Percentiles rank a stretch among this genome's conserved stretches.
Evolutionary conservation across 2,329 filamentous ascomycete species (phyloP).

Genomic region (Aspergillus sergii): DNA sequence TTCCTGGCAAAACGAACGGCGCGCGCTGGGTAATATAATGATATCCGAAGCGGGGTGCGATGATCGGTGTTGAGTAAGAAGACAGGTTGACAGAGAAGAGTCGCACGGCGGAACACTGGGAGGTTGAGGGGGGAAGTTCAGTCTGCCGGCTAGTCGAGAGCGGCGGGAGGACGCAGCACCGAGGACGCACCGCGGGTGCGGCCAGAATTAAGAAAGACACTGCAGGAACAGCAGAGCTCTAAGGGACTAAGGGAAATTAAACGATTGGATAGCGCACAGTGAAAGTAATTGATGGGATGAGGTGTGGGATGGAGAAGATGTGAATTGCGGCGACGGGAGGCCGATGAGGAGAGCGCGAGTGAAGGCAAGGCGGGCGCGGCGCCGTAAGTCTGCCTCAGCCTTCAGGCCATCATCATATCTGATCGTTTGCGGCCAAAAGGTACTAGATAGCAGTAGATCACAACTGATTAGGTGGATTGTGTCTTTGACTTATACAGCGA

Average conservation of each 20-base stretch:
- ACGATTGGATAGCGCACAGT: constrained; percentile 13
- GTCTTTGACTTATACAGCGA: background rate
- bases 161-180: constrained; percentile 22
- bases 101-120: constrained; percentile 26
- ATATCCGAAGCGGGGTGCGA: constrained; percentile 20
- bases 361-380: constrained; percentile 6
- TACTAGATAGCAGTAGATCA: background rate
- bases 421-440: constrained; percentile 24
- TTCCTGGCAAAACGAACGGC: constrained; percentile 38
- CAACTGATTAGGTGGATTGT: background rate
- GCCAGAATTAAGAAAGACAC: constrained; percentile 9
- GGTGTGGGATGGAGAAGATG: constrained; percentile 8
- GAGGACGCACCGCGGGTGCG: constrained; percentile 21
- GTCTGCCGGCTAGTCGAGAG: constrained; percentile 24
- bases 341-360: constrained; percentile 18
- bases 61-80: constrained; percentile 24
- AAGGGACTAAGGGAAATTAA: constrained; percentile 3
- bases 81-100: constrained; percentile 24
- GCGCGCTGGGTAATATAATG: constrained; percentile 28
- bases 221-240: background rate
- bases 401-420: constrained; percentile 13
- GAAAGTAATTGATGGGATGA: constrained; percentile 2
- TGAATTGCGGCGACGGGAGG: constrained; percentile 18
- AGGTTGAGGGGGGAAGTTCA: constrained; percentile 27
- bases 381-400: constrained; percentile 11